phyloP scores from a whole-genome alignment of 306 rosid species.

The Styphnolobium japonicum region DNA sequence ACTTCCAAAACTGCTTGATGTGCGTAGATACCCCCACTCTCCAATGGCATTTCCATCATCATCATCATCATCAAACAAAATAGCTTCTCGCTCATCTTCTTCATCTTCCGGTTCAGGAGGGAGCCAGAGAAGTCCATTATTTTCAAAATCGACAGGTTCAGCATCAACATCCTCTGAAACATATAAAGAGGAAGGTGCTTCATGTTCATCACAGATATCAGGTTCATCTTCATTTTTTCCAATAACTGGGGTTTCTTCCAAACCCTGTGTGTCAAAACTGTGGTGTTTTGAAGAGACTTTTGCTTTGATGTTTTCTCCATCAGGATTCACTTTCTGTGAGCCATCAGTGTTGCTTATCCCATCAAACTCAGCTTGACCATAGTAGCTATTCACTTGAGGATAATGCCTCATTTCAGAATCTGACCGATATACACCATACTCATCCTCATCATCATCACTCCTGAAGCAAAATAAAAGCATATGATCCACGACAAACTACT shows the following conservation, averaged over 20 bases:
- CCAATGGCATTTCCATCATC: slow-evolving; percentile 61
- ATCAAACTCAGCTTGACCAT: slow-evolving; percentile 53
- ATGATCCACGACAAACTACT: slow-evolving; percentile 24
- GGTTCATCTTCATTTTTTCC: slow-evolving; percentile 55
- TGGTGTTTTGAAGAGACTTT: slow-evolving; percentile 39
- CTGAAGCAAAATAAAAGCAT: slow-evolving; percentile 45
- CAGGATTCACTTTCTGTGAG: slow-evolving; percentile 50
- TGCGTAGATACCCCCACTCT: slow-evolving; percentile 74
- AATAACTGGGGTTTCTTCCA: slow-evolving; percentile 41
- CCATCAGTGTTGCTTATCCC: slow-evolving; percentile 51
- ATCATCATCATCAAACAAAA: slow-evolving; percentile 67
- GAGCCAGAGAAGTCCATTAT: slow-evolving; percentile 92
- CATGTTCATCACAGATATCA: slow-evolving; percentile 59
- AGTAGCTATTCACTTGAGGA: slow-evolving; percentile 55
- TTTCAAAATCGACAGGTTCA: slow-evolving; percentile 93
- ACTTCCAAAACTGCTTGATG: slow-evolving; percentile 72
- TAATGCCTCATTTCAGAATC: slow-evolving; percentile 54
- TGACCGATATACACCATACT: slow-evolving; percentile 51
- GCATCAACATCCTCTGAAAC: slow-evolving; percentile 48
- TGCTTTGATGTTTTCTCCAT: slow-evolving; percentile 41
- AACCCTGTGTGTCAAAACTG: slow-evolving; percentile 51
- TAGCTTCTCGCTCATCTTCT: slow-evolving; percentile 82
- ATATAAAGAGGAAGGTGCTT: slow-evolving; percentile 62
- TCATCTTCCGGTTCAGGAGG: slow-evolving; percentile 98
- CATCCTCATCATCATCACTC: slow-evolving; percentile 73